phyloP scores from a whole-genome alignment of 192 early-diverging fungal genomes.

The Globomyces pollinis-pini region DNA sequence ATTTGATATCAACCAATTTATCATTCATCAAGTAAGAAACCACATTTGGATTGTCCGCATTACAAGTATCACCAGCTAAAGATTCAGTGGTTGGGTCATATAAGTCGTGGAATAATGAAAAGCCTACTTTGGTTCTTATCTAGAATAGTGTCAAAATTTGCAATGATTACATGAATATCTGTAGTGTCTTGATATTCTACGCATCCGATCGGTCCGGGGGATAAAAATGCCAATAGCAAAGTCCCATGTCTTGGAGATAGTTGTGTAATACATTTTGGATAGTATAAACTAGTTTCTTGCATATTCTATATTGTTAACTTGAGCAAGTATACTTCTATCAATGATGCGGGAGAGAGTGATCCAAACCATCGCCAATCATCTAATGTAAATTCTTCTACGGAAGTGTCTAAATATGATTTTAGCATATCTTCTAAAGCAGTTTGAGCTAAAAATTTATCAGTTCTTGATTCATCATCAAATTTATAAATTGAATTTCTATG shows the following conservation, averaged over 20 bases:
- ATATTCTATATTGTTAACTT: conserved; percentile 10
- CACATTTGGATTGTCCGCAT: not conserved
- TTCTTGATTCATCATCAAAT: not conserved
- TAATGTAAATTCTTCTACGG: conserved; percentile 11
- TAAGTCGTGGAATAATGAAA: conserved; percentile 35
- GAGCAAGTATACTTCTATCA: not conserved
- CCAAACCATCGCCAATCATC: conserved; percentile 32
- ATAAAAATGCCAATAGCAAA: conserved; percentile 20
- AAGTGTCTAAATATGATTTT: not conserved
- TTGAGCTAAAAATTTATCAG: conserved; percentile 8
- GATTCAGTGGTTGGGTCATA: conserved; percentile 6
- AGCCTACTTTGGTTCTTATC: conserved; percentile 33
- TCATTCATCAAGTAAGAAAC: conserved; percentile 3
- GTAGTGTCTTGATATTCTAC: conserved; percentile 5
- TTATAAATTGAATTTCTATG: not conserved
- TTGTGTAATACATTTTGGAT: conserved; percentile 8
- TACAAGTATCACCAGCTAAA: not conserved
- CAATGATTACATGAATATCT: conserved; percentile 15
- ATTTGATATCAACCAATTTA: not conserved
- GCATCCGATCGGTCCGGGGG: conserved; percentile 21
- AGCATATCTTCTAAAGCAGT: conserved; percentile 11
- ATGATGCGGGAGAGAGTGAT: not conserved
- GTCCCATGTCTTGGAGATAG: conserved; percentile 17
- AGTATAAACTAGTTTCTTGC: conserved; percentile 8
- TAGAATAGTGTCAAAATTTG: not conserved